A percentile compares a stretch with the other conserved stretches of the same genome.
phyloP scores from a whole-genome alignment of 805 yeast species.

The Scheffersomyces stipitis region DNA sequence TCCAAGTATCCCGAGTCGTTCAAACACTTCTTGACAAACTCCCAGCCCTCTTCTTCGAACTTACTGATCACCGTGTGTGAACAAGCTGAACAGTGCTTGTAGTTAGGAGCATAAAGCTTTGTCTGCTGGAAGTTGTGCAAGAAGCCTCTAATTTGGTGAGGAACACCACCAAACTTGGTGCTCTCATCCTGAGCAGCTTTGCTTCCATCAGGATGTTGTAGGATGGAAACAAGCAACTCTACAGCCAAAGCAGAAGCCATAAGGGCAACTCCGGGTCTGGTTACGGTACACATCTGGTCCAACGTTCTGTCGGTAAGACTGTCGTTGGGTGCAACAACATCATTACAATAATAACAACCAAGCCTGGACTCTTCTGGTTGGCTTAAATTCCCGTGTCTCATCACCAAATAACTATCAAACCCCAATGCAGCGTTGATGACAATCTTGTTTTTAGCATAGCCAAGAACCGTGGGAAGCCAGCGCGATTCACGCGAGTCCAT shows the following conservation, averaged over 20 bases:
- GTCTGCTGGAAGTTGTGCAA: constrained; percentile 62
- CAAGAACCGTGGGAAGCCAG: constrained; percentile 94
- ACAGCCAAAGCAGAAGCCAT: constrained; percentile 86
- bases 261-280: constrained; percentile 93
- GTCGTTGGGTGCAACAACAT: constrained; percentile 91
- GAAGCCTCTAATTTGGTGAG: constrained; percentile 92
- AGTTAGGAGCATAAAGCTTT: constrained; percentile 70
- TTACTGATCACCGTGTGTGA: constrained; percentile 56
- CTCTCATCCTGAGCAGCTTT: constrained; percentile 35
- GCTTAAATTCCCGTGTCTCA: constrained; percentile 73
- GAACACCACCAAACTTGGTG: constrained; percentile 61
- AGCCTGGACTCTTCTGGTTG: constrained; percentile 33
- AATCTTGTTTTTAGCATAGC: constrained; percentile 61
- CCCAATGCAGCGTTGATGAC: constrained; percentile 95
- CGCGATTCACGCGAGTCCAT: constrained; percentile 96
- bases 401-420: constrained; percentile 87
- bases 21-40: constrained; percentile 71
- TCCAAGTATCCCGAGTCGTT: constrained; percentile 68
- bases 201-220: constrained; percentile 61
- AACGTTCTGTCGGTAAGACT: constrained; percentile 83
- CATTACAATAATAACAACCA: constrained; percentile 96
- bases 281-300: constrained; percentile 99
- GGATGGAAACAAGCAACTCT: constrained; percentile 70
- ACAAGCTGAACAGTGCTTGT: constrained; percentile 84
- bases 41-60: constrained; percentile 67